A percentile compares a stretch with the other conserved stretches of the same genome.
Evolutionary conservation across 2,329 filamentous ascomycete species (phyloP).

Genomic region (Claviceps quebecensis): DNA sequence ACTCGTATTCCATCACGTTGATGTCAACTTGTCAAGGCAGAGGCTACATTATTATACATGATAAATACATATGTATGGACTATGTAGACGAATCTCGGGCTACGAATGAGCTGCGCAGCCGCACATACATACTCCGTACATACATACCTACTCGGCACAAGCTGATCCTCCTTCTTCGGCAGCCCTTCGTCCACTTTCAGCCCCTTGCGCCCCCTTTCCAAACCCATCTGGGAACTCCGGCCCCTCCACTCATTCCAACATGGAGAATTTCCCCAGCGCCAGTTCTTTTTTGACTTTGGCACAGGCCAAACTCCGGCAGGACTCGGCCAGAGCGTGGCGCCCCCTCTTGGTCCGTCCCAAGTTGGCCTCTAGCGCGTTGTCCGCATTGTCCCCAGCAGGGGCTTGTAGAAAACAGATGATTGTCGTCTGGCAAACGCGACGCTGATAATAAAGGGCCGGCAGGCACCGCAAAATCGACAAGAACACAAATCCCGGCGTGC

Average conservation of each 20-base stretch:
- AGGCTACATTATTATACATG: background rate
- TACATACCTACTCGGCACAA: no score
- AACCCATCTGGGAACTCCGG: background rate
- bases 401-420: no score
- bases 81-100: background rate
- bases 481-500: background rate
- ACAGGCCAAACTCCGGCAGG: background rate
- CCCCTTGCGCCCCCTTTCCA: background rate
- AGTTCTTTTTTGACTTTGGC: background rate
- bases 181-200: background rate
- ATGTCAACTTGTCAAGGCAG: background rate
- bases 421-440: background rate
- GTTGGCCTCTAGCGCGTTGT: background rate
- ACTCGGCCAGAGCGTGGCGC: background rate
- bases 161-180: no score
- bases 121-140: no score
- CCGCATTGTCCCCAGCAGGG: background rate
- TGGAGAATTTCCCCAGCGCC: background rate
- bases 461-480: background rate
- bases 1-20: background rate
- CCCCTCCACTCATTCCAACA: background rate
- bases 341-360: background rate
- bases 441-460: background rate
- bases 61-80: no score
- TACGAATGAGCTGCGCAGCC: no score